Conservation (phyloP, 345 rosid genomes). For the Brassica nigra region DNA sequence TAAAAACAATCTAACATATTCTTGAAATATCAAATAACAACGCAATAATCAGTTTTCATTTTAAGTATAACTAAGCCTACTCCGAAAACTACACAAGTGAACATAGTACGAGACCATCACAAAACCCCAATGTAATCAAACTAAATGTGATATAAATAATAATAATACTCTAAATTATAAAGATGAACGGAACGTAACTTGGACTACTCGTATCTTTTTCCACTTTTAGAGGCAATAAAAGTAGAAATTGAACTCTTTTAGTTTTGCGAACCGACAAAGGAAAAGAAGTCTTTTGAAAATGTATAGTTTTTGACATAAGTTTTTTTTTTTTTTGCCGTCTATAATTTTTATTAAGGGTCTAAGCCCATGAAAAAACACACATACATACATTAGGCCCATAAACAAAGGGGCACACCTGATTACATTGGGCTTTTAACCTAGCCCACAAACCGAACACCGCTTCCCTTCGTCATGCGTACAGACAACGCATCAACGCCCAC, state of each 20-base stretch:
- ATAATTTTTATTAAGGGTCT: too few species aligned
- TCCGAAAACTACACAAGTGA: not conserved
- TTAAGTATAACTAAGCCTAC: not conserved
- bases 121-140: not conserved
- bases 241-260: constrained; percentile 28
- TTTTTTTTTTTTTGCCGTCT: too few species aligned
- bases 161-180: not conserved
- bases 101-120: not conserved
- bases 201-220: constrained; percentile 39
- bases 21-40: not conserved
- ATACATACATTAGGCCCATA: too few species aligned
- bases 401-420: too few species aligned
- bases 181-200: constrained; percentile 33
- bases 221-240: constrained; percentile 31
- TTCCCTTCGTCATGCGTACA: too few species aligned
- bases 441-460: too few species aligned
- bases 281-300: constrained; percentile 23
- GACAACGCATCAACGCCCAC: too few species aligned
- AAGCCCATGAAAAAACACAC: too few species aligned
- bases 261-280: constrained; percentile 33
- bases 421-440: too few species aligned
- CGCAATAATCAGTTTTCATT: not conserved
- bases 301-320: constrained; percentile 29
- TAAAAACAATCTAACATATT: not conserved
- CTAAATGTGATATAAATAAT: not conserved